Evolutionary conservation across 768 basidiomycete genomes (phyloP), one percentile per base, ranked within the genome.

Genomic region (Podaxis rugospora): DNA sequence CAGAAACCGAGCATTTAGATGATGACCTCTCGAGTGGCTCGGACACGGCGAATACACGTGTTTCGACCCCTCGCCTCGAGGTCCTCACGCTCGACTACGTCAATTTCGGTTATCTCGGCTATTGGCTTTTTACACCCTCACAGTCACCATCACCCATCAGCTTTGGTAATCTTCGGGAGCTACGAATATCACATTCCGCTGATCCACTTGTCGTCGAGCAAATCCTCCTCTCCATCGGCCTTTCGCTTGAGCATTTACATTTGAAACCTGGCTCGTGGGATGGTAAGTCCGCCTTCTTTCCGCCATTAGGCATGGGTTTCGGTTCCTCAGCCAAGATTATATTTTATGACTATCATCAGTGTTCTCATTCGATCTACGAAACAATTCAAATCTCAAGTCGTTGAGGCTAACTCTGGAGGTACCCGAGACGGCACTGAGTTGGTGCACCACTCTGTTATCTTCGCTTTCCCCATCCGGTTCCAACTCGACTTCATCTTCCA

Each of bases 81-180:
- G 76, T 75, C 44, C 67, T 80, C 40, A 77, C 77, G 2, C 72
- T 80, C 58, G 79, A 80, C 61, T 75, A 71, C 57, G 73, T 78
- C 51, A 68, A 67, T 46, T 77, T 75, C 55, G 66, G 69, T 7
- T 71, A 71, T 40, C 71, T 78, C 44, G 73, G 72, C 40, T 67
- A 75, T 51, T 79, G 76, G 77, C 68, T 78, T 6, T 69, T 76
- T 23, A 71, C 71, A 53, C 67, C 67, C 36, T 64, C 66, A 18
- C 70, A 73, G 42, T 59, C 58, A 5, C 51, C 57, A 50, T 39
- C 59, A 46, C 63, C 72, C 46, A 64, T 76, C 46, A 74, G 75
- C 65, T 68, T 79, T 58, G 65, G 66, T 6, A 66, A 69, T n/a
- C 69, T 80, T 21, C 73, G 77, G 18, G 79, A 80, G 62, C 67